Percentiles rank a stretch among this genome's conserved stretches.
Conservation (phyloP, 2,329 filamentous ascomycete genomes). For the Trichoderma arundinaceum region DNA sequence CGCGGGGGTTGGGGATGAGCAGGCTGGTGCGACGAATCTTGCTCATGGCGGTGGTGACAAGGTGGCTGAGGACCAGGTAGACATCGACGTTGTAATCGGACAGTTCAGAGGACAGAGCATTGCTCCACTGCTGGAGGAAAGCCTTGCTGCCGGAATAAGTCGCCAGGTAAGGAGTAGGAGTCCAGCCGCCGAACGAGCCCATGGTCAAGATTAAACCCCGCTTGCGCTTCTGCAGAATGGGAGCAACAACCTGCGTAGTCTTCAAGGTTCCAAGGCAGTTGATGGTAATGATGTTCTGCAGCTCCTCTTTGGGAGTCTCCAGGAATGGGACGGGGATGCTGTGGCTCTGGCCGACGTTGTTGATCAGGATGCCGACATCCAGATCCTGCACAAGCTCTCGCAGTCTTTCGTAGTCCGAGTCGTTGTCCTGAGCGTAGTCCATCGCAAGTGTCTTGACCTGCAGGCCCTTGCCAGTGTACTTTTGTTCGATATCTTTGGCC, state of each 20-base stretch:
- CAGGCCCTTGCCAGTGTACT: conserved; percentile 65
- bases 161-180: conserved; percentile 88
- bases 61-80: conserved; percentile 89
- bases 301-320: conserved; percentile 77
- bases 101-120: conserved; percentile 82
- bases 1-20: conserved; percentile 79
- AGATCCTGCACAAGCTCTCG: conserved; percentile 71
- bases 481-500: conserved; percentile 73
- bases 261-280: conserved; percentile 92
- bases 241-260: conserved; percentile 83
- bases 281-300: conserved; percentile 90
- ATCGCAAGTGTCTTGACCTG: conserved; percentile 83
- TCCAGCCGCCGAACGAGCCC: conserved; percentile 93
- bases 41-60: conserved; percentile 96
- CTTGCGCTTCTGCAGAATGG: conserved; percentile 82
- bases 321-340: conserved; percentile 89
- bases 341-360: conserved; percentile 96
- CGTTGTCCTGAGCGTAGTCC: conserved; percentile 84
- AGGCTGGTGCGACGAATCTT: conserved; percentile 83
- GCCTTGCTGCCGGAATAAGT: conserved; percentile 98
- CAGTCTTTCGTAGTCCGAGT: conserved; percentile 79
- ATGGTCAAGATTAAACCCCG: conserved; percentile 92
- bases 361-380: conserved; percentile 87
- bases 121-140: conserved; percentile 96
- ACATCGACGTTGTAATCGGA: conserved; percentile 81